Conservation (phyloP, 768 basidiomycete species). For the Pisolithus marmoratus region DNA sequence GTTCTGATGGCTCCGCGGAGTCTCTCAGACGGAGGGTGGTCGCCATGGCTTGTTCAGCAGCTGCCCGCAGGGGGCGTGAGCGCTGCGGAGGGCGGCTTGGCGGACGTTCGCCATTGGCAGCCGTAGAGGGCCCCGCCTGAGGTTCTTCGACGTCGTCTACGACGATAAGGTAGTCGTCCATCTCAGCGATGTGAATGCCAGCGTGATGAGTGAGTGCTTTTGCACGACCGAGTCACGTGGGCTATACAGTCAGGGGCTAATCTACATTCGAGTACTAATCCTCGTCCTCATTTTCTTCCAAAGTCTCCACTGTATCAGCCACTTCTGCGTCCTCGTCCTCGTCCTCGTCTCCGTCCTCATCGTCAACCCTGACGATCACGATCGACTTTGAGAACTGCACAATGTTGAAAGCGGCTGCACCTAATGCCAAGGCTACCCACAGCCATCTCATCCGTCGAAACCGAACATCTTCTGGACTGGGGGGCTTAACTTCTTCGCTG, state of each 20-base stretch:
- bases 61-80: conserved; percentile 28
- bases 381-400: conserved; percentile 5
- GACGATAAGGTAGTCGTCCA: conserved; percentile 60
- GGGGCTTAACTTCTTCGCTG: conserved; percentile 8
- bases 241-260: background rate
- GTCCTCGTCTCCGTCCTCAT: background rate
- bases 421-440: conserved; percentile 44
- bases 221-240: conserved; percentile 5
- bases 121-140: conserved; percentile 33
- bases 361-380: background rate
- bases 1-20: conserved; percentile 34
- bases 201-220: too few relatives aligned
- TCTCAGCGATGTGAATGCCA: conserved; percentile 11
- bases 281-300: conserved; percentile 10
- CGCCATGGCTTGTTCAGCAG: conserved; percentile 31
- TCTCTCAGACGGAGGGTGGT: conserved; percentile 27
- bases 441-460: conserved; percentile 48
- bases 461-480: conserved; percentile 38
- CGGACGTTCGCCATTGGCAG: conserved; percentile 20
- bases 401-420: conserved; percentile 37
- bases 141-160: conserved; percentile 51
- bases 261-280: conserved; percentile 1
- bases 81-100: conserved; percentile 15
- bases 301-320: background rate
- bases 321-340: conserved; percentile 1